These are phyloP conservation scores for Tympanopsis confertula DNA, from an alignment of 2,329 filamentous ascomycete species.

Conservation along the genomic window DNA sequence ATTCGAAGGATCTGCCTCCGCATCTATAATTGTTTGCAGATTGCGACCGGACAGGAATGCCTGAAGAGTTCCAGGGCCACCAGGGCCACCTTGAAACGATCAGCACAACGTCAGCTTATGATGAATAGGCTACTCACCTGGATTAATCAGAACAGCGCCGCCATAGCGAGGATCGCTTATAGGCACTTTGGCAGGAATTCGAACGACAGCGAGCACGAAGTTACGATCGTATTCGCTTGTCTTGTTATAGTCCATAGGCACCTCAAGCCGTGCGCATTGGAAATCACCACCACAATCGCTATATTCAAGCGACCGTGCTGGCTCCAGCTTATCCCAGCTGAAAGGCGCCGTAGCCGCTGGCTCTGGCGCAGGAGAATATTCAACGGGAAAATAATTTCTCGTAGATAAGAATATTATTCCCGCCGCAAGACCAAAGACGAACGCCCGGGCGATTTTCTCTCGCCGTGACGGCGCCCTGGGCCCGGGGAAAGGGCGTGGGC, in stretches of 20 bases:
- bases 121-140: constrained; percentile 7
- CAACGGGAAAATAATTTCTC: too few relatives aligned
- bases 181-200: constrained; percentile 23
- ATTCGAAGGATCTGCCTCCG: constrained; percentile 11
- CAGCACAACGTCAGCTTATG: constrained; percentile 2
- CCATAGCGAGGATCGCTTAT: constrained; percentile 26
- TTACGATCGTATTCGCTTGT: constrained; percentile 15
- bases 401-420: too few relatives aligned
- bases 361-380: too few relatives aligned
- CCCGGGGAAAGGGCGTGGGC: too few relatives aligned
- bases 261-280: constrained; percentile 33
- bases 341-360: too few relatives aligned
- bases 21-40: constrained; percentile 23
- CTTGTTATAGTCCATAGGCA: constrained; percentile 33
- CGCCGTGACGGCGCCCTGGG: too few relatives aligned
- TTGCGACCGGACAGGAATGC: constrained; percentile 16
- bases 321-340: too few relatives aligned
- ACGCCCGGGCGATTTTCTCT: too few relatives aligned
- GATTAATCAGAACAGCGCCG: constrained; percentile 33
- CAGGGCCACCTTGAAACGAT: constrained; percentile 22
- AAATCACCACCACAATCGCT: constrained; percentile 27
- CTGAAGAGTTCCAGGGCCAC: constrained; percentile 24
- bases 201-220: constrained; percentile 30
- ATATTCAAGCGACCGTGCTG: not conserved
- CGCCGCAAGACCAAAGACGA: too few relatives aligned